Evolutionary conservation across 225 moss, liverwort and hornwort species (phyloP), one percentile per base, ranked within the genome.

Genomic region (Pleurozium schreberi): DNA sequence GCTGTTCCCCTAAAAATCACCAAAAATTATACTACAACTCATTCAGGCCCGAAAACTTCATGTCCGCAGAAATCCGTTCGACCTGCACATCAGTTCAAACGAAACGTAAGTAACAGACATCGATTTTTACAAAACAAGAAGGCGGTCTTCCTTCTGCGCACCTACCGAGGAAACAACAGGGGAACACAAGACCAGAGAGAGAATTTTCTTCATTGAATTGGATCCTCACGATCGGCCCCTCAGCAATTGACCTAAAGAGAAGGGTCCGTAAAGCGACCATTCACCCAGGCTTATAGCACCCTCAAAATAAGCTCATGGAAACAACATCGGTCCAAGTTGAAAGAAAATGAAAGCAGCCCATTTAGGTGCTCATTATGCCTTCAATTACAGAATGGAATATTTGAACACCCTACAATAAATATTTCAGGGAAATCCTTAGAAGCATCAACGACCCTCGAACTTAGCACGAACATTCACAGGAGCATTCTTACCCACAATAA

Each of bases 1-100:
- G 69, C 50, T 60, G 73, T 64, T 84, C 82, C 89, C 73, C 87
- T 65, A 84, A 89, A 91, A 89, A 86, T 91, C 71, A 87, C 67
- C 84, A 80, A 87, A 91, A 84, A 84, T 87, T 89, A 62, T 74
- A 27, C 76, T 70, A 91, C 91, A 91, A 57, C 50, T 87, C 84
- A 65, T 42, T 83, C 80, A 71, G 65, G 73, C 60, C 87, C 74
- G 59, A 73, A 43, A 45, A 63, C 66, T 66, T 74, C 66, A 70
- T 27, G 43, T 19, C 70, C 80, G 47, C 74, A 52, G 66, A 81
- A 34, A 70, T 74, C 42, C 62, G 59, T 66, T 87, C 30, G 22
- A 87, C 87, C 91, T 91, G 84, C 65, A 84, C 65, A 80, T 50
- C 50, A 87, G 49, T 50, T 47, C 36, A 67, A 84, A 59, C 80